Conservation (phyloP, 768 basidiomycete species). For the Suillus bovinus region DNA sequence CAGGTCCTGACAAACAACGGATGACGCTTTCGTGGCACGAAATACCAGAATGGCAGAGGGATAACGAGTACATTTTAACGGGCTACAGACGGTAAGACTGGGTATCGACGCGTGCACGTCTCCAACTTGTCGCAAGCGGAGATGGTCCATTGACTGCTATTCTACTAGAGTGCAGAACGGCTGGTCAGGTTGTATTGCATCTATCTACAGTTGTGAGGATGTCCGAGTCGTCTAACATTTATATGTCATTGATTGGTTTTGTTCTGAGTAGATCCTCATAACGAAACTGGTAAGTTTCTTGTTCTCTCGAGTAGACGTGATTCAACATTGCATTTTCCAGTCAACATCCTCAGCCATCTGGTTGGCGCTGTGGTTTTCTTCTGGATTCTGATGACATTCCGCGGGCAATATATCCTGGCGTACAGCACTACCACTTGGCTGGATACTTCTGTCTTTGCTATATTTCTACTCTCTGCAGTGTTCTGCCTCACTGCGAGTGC, state of each 20-base stretch:
- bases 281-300: constrained; percentile 61
- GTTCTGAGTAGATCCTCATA: constrained; percentile 61
- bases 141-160: constrained; percentile 7
- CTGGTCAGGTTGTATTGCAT: constrained; percentile 62
- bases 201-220: constrained; percentile 66
- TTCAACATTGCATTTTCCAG: constrained; percentile 40
- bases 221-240: constrained; percentile 13
- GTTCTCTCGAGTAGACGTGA: not conserved
- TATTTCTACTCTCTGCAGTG: constrained; percentile 73
- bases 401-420: constrained; percentile 47
- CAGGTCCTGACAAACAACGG: constrained; percentile 5
- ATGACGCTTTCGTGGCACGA: constrained; percentile 53
- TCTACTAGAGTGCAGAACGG: constrained; percentile 52
- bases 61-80: constrained; percentile 70
- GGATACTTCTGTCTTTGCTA: constrained; percentile 57
- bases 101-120: constrained; percentile 6
- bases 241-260: constrained; percentile 18
- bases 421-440: constrained; percentile 59
- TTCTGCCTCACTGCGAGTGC: constrained; percentile 73
- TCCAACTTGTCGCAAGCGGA: constrained; percentile 7
- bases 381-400: constrained; percentile 54
- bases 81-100: constrained; percentile 66
- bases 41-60: constrained; percentile 67
- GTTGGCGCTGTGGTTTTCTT: constrained; percentile 65
- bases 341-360: constrained; percentile 86